These are phyloP conservation scores for Asterophora lycoperdoides DNA, from an alignment of 768 basidiomycete species.

Conservation along the genomic window DNA sequence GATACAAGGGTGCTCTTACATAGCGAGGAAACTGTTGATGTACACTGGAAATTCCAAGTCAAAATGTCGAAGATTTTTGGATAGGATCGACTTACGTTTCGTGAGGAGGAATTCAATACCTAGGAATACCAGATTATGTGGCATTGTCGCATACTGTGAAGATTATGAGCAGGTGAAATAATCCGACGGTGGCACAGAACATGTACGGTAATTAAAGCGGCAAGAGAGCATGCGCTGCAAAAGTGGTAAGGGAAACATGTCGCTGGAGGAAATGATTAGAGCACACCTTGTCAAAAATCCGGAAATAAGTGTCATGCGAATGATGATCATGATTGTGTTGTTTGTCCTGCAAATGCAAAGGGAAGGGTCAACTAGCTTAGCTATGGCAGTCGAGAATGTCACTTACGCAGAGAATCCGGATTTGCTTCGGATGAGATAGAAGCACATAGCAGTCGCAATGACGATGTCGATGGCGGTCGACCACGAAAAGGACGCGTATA, in stretches of 20 bases:
- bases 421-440: slow-evolving; percentile 20
- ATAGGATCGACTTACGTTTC: slow-evolving; percentile 12
- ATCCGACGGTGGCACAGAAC: background rate
- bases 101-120: slow-evolving; percentile 18
- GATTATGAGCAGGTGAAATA: background rate
- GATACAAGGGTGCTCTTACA: slow-evolving; percentile 12
- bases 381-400: background rate
- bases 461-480: slow-evolving; percentile 21
- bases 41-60: slow-evolving; percentile 19
- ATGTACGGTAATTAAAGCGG: slow-evolving; percentile 17
- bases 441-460: slow-evolving; percentile 23
- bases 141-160: slow-evolving; percentile 14
- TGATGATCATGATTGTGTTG: slow-evolving; percentile 15
- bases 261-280: background rate
- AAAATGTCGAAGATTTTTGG: background rate
- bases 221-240: slow-evolving; percentile 14
- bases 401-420: slow-evolving; percentile 17
- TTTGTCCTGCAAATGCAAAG: slow-evolving; percentile 13
- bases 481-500: slow-evolving; percentile 21
- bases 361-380: background rate
- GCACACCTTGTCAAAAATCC: slow-evolving; percentile 19
- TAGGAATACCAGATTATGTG: slow-evolving; percentile 18
- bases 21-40: slow-evolving; percentile 29
- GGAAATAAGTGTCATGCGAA: slow-evolving; percentile 19
- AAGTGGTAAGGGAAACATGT: background rate